Evolutionary conservation across 2,329 filamentous ascomycete genomes (phyloP).

Genomic region (Didymella pinodella): DNA sequence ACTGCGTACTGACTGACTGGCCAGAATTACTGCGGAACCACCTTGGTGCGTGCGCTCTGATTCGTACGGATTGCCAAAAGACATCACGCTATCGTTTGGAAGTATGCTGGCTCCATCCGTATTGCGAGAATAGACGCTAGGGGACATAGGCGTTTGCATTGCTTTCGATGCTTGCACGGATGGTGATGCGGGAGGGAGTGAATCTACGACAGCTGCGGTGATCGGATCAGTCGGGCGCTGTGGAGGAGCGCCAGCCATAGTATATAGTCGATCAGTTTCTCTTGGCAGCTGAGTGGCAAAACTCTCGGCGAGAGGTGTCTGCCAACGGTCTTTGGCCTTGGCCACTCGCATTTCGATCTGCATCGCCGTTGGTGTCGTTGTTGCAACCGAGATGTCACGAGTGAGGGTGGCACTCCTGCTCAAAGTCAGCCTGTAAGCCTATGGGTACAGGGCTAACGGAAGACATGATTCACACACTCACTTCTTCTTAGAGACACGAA

Average conservation of each 20-base stretch:
- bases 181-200: conserved; percentile 21
- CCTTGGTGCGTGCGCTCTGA: conserved; percentile 21
- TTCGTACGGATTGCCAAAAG: conserved; percentile 28
- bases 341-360: conserved; percentile 52
- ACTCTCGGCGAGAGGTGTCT: conserved; percentile 49
- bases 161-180: conserved; percentile 7
- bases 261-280: conserved; percentile 37
- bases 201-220: not conserved
- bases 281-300: conserved; percentile 39
- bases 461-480: not conserved
- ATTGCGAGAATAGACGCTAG: conserved; percentile 58
- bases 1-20: conserved; percentile 55
- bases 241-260: conserved; percentile 20
- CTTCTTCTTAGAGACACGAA: conserved; percentile 7
- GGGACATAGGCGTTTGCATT: conserved; percentile 50
- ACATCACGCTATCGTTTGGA: conserved; percentile 47
- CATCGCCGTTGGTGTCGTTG: conserved; percentile 45
- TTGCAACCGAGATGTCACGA: not conserved
- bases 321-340: conserved; percentile 54
- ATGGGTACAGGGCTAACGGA: not conserved
- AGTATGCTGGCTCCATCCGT: conserved; percentile 51
- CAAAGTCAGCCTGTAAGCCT: not conserved
- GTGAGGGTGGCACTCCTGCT: not conserved
- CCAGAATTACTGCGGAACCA: conserved; percentile 54
- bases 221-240: not conserved